A percentile compares a stretch with the other conserved stretches of the same genome.
These are phyloP conservation scores for Yamadazyma oceani DNA, from an alignment of 1,139 yeast genomes.

Conservation along the genomic window DNA sequence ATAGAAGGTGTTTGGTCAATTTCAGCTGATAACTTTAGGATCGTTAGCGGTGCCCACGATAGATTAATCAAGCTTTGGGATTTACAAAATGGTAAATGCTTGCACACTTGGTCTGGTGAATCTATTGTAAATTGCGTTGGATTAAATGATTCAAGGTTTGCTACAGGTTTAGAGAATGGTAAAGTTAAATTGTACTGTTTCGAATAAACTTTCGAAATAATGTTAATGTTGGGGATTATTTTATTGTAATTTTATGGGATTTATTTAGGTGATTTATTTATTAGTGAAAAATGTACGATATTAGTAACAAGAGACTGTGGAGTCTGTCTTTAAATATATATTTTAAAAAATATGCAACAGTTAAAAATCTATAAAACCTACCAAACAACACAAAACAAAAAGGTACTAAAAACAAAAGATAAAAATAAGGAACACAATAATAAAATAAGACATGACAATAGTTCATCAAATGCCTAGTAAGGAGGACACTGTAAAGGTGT, in stretches of 20 bases:
- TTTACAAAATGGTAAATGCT: conserved; percentile 86
- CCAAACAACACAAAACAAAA: too few species aligned
- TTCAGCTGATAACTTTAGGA: conserved; percentile 91
- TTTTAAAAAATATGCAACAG: too few species aligned
- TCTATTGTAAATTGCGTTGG: conserved; percentile 86
- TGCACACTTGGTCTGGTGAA: conserved; percentile 82
- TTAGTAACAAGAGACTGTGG: too few species aligned
- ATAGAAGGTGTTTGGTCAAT: conserved; percentile 98
- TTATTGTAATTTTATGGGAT: background rate
- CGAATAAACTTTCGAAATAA: too few species aligned
- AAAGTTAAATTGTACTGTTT: conserved; percentile 79
- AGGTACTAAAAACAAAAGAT: background rate
- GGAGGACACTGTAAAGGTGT: conserved; percentile 29
- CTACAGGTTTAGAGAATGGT: conserved; percentile 88
- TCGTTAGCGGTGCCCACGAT: conserved; percentile 93
- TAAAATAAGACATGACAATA: background rate
- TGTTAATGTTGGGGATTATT: too few species aligned
- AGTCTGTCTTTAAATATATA: too few species aligned
- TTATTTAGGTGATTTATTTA: background rate
- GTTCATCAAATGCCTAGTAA: conserved; percentile 21
- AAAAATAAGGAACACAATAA: background rate
- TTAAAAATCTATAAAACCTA: too few species aligned
- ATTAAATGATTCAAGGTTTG: conserved; percentile 84
- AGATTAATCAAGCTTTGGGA: conserved; percentile 93
- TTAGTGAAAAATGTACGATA: background rate